Evolutionary conservation across 2,329 filamentous ascomycete species (phyloP), one percentile per base, ranked within the genome.

Genomic region (Arthrobotrys conoides): DNA sequence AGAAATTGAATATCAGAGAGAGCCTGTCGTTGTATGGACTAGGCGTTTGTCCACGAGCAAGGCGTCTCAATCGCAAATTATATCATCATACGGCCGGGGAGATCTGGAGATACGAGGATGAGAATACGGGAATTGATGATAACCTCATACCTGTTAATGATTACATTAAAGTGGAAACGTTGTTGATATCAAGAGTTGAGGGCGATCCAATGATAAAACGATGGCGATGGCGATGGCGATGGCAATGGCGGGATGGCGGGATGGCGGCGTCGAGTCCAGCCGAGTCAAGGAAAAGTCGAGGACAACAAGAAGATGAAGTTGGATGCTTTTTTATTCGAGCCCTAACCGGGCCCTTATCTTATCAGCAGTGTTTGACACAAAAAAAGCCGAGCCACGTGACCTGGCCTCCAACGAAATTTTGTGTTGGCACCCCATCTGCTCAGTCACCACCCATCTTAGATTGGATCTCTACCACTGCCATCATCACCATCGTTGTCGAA

Each of bases 1-100:
- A 97, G 94, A 95, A 46, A 89, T 90, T 91, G 86, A 94, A 93
- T 96, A 92, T 97, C 94, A 97, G 84, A 83, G 87, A 46, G 33
- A 68, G 87, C 88, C 87, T 86, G 84, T 86, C 88, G 91, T 91
- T 94, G 91, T 88, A 91, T 92, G 87, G 88, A 92, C 90, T 94
- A 90, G 94, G 94, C 94, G 92, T 91, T 59, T 93, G 90, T 92
- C 87, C 93, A 93, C 94, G 90, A 90, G 87, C 87, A 85, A 85
- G 85, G 87, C 88, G 89, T 49, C 92, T 97, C 94, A 96, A 95
- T 95, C 94, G 94, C 94, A 97, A 97, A 97, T 97, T 97, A 93
- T 92, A 88, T 92, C 94, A 97, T 97, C 94, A 93, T 91, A 82
- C 82, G 82, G 84, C 59, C 16, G 12, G 30, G 24, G 41, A 44